A percentile compares a stretch with the other conserved stretches of the same genome.
phyloP scores from a whole-genome alignment of 352 stramenopile species.

The Blastocystis sp. region DNA sequence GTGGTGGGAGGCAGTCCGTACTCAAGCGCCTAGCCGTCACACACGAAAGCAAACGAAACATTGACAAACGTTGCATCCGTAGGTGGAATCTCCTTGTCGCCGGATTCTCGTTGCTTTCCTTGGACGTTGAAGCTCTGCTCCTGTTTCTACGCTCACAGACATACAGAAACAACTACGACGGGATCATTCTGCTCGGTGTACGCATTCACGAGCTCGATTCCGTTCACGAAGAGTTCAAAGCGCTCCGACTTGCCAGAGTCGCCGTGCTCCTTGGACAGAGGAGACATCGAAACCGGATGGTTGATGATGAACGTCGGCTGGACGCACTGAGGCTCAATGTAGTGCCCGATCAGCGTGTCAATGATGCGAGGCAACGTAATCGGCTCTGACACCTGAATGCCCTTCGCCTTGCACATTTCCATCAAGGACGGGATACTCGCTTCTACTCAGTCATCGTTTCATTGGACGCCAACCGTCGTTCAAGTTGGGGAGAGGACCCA shows the following conservation, averaged over 20 bases:
- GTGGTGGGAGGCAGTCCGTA: conserved; percentile 95
- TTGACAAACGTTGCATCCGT: conserved; percentile 92
- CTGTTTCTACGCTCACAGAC: conserved; percentile 79
- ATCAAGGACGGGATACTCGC: conserved; percentile 81
- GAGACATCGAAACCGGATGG: conserved; percentile 91
- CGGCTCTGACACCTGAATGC: conserved; percentile 81
- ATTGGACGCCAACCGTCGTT: conserved; percentile 64
- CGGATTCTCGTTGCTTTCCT: conserved; percentile 82
- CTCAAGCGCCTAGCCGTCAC: conserved; percentile 83
- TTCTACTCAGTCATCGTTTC: too few species aligned
- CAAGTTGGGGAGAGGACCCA: conserved; percentile 46
- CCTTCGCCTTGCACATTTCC: conserved; percentile 81
- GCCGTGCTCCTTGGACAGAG: conserved; percentile 92
- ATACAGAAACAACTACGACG: conserved; percentile 84
- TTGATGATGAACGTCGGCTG: conserved; percentile 98
- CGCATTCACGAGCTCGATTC: conserved; percentile 95
- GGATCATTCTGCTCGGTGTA: conserved; percentile 98
- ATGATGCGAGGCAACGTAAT: conserved; percentile 82
- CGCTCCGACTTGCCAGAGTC: conserved; percentile 91
- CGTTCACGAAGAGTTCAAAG: conserved; percentile 97
- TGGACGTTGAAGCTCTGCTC: conserved; percentile 84
- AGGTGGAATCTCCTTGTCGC: conserved; percentile 84
- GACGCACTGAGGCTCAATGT: conserved; percentile 86
- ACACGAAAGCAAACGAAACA: conserved; percentile 79
- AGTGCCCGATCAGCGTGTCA: conserved; percentile 86